Evolutionary conservation across 176 grass and related monocot genomes (phyloP).

Genomic region (Ensete glaucum): DNA sequence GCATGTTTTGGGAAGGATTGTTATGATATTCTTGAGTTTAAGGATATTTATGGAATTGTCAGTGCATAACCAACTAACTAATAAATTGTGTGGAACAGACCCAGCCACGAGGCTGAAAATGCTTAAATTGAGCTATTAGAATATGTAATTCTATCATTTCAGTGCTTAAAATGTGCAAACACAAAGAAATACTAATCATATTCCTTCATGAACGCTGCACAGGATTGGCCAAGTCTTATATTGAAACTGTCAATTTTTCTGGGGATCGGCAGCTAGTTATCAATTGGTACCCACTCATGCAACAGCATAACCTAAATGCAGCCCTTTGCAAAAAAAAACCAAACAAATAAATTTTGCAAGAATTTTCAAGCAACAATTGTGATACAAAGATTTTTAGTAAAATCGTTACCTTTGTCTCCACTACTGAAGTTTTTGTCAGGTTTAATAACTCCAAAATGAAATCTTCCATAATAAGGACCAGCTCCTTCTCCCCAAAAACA

Average conservation of each 20-base stretch:
- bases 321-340: background rate
- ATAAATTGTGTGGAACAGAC: too few relatives aligned
- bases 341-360: background rate
- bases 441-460: conserved; percentile 49
- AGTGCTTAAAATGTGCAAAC: too few relatives aligned
- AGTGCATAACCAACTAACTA: too few relatives aligned
- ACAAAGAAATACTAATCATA: too few relatives aligned
- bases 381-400: background rate
- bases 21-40: too few relatives aligned
- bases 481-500: conserved; percentile 16
- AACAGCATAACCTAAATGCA: background rate
- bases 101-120: too few relatives aligned
- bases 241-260: background rate
- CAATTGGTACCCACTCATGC: background rate
- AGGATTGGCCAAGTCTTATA: background rate
- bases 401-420: conserved; percentile 43
- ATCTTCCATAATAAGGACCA: conserved; percentile 28
- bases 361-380: background rate
- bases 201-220: too few relatives aligned
- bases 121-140: too few relatives aligned
- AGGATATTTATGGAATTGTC: too few relatives aligned
- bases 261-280: background rate
- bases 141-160: too few relatives aligned
- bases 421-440: conserved; percentile 43
- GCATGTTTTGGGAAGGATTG: too few relatives aligned